Percentiles rank a stretch among this genome's conserved stretches.
Evolutionary conservation across 345 rosid species (phyloP).

Genomic region (Laguncularia racemosa): DNA sequence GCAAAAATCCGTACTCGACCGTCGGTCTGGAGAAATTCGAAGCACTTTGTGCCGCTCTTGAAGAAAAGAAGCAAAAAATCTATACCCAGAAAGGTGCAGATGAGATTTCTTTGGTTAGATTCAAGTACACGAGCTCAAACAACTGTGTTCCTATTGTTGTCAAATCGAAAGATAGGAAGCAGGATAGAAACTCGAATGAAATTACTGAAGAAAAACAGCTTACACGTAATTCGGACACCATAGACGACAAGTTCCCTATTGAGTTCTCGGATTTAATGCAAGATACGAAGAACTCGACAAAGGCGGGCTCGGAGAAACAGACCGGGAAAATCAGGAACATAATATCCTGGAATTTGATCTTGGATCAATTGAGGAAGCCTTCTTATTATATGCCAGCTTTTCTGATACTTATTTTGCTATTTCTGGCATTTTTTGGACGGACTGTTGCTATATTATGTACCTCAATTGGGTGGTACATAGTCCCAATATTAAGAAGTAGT

Average conservation of each 20-base stretch:
- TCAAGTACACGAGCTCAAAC: slow-evolving; percentile 39
- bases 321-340: slow-evolving; percentile 3
- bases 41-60: slow-evolving; percentile 53
- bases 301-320: slow-evolving; percentile 9
- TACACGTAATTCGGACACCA: background rate
- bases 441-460: slow-evolving; percentile 49
- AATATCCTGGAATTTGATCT: slow-evolving; percentile 13
- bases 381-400: slow-evolving; percentile 44
- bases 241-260: background rate
- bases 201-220: slow-evolving; percentile 9
- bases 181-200: slow-evolving; percentile 9
- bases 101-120: slow-evolving; percentile 48
- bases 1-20: slow-evolving; percentile 61
- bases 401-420: slow-evolving; percentile 43
- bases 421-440: slow-evolving; percentile 54
- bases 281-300: too few relatives aligned
- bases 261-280: too few relatives aligned
- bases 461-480: slow-evolving; percentile 64
- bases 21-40: slow-evolving; percentile 74
- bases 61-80: slow-evolving; percentile 52
- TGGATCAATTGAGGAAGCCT: slow-evolving; percentile 31
- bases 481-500: slow-evolving; percentile 34
- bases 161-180: slow-evolving; percentile 29
- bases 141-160: slow-evolving; percentile 52
- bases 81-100: slow-evolving; percentile 40